Base-by-base conservation (phyloP, 352 stramenopile species). In the Phytophthora sp. region DNA sequence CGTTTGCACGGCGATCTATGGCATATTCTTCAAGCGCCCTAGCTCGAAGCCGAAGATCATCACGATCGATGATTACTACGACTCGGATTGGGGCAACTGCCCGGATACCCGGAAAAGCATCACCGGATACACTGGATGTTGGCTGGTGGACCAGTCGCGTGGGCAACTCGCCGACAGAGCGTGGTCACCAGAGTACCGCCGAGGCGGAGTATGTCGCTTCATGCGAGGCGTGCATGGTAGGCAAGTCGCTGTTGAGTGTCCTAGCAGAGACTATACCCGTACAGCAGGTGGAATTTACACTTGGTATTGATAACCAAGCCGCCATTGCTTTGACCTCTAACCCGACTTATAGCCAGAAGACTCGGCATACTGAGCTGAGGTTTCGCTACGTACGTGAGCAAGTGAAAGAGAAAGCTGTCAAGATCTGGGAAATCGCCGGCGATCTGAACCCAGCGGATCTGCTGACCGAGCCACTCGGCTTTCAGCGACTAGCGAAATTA, bases 1-100 rank as follows among this genome's bases (percentile, higher is more conserved):
- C 4, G 42, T 29, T 13, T 13, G 18, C 0, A 59, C 38, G 1
- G 0, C n/a, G 4, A 12, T 33, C 13, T 31, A 56, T 7, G 49
- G 49, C 7, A 45, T 56, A 5, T 44, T 27, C 30, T 56, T 56
- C 47, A 44, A 56, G n/a, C n/a, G n/a, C n/a, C n/a, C n/a, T n/a
- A n/a, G n/a, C n/a, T n/a, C n/a, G 16, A 47, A 47, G 11, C 35
- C 5, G 31, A 46, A 47, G 2, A 47, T 23, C 9, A 38, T 47
- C 15, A 38, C 16, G 21, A 36, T 58, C 16, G 50, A 58, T 16
- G 50, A 35, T 7, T 58, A 38, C 21, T 46, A 13, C 3, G 50
- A 58, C 35, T 33, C 35, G 11, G 50, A 58, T 16, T 47, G 50
- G 21, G 50, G 23, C 1, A 58, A 35, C 9, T 49, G 50, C 13